Evolutionary conservation across 148 eudicot genomes (phyloP).

Genomic region (Oxyria digyna): DNA sequence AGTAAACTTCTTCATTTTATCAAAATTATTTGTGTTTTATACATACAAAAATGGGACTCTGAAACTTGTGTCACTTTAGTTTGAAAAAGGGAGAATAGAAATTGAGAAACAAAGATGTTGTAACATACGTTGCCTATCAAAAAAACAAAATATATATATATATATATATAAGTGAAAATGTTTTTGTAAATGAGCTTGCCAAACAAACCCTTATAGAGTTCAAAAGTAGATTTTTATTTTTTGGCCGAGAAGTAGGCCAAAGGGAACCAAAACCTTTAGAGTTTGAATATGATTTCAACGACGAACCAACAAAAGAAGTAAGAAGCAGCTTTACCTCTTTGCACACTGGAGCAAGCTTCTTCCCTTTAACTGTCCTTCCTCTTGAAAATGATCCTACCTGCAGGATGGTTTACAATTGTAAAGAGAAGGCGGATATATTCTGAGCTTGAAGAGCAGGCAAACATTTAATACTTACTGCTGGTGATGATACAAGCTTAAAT

Average conservation of each 20-base stretch:
- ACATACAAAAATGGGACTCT: no score
- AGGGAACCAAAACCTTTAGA: not conserved
- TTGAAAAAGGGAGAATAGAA: no score
- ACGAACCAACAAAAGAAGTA: not conserved
- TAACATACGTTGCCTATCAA: no score
- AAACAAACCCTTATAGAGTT: no score
- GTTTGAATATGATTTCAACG: not conserved
- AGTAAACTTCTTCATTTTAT: no score
- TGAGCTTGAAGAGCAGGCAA: slow-evolving; percentile 3
- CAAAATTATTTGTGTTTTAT: no score
- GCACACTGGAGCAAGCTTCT: slow-evolving; percentile 60
- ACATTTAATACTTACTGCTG: slow-evolving; percentile 45
- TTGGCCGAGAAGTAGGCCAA: not conserved
- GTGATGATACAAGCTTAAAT: slow-evolving; percentile 66
- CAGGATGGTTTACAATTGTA: slow-evolving; percentile 1
- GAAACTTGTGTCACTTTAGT: no score
- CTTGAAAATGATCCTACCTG: slow-evolving; percentile 84
- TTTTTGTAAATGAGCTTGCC: no score
- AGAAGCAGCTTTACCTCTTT: slow-evolving; percentile 41
- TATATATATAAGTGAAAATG: no score
- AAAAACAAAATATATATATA: no score
- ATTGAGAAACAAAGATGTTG: no score
- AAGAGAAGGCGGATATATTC: slow-evolving; percentile 7
- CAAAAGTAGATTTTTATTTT: not conserved
- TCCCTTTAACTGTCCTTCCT: slow-evolving; percentile 63